Conservation (phyloP, 345 rosid species). For the Eutrema yunnanense region DNA sequence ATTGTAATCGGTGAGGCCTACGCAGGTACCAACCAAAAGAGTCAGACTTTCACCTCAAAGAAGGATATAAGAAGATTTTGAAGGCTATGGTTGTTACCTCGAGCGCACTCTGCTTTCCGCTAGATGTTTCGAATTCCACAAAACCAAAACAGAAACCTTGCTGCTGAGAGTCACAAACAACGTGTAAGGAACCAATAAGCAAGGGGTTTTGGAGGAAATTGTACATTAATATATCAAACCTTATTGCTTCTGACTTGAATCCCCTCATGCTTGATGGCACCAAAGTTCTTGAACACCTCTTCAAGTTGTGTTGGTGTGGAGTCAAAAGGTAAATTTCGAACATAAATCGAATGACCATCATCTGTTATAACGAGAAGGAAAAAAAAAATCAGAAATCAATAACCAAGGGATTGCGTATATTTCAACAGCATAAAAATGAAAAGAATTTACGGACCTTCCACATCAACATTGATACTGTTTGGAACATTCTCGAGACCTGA, state of each 20-base stretch:
- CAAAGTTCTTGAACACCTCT: conserved; percentile 57
- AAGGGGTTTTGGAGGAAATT: background rate
- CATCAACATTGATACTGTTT: conserved; percentile 41
- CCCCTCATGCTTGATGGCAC: conserved; percentile 61
- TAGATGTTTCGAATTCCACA: conserved; percentile 54
- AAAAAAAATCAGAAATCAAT: background rate
- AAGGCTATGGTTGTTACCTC: conserved; percentile 35
- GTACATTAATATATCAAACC: conserved; percentile 36
- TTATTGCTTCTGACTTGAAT: conserved; percentile 68
- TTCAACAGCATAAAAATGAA: background rate
- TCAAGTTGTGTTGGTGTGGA: conserved; percentile 50
- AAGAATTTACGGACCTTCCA: conserved; percentile 42
- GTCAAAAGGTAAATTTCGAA: conserved; percentile 49
- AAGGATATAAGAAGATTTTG: background rate
- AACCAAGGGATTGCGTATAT: background rate
- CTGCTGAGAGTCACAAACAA: conserved; percentile 32
- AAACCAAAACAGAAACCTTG: conserved; percentile 77
- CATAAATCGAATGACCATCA: conserved; percentile 65
- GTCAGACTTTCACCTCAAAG: background rate
- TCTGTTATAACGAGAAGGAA: conserved; percentile 24
- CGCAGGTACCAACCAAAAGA: background rate
- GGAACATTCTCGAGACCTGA: conserved; percentile 18
- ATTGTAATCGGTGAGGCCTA: conserved; percentile 75
- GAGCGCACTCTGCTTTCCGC: conserved; percentile 52
- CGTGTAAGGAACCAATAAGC: background rate